Evolutionary conservation across 768 basidiomycete species (phyloP), one percentile per base, ranked within the genome.

Genomic region (Sarcodon aspratus): DNA sequence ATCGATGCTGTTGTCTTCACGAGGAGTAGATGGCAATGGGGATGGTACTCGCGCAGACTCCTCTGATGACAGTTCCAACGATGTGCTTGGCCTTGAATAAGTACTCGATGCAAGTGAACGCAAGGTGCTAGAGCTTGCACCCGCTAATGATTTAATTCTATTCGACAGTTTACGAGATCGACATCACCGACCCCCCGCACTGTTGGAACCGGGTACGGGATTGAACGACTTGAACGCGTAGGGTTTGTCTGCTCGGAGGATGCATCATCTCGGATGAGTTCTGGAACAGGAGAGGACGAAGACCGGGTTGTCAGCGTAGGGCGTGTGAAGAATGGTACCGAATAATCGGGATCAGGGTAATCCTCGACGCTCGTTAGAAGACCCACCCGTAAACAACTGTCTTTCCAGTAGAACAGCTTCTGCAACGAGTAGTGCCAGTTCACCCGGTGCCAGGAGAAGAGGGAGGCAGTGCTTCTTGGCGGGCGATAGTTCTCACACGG

Each of bases 61-160:
- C 53, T 86, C 83, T 6, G 79, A 82, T 0, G 82, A 85, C 48
- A 80, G 62, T 54, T 78, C 76, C 1, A 78, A 80, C 1, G 73
- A 75, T 17, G 76, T 66, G 57, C 84, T 87, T 34, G 76, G 65
- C 12, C 85, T 73, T 18, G 74, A 68, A 47, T 73, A 70, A 1
- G 68, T 60, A 49, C 68, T 61, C 8, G 68, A 66, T 4, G 73
- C 63, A 32, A 68, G 52, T 63, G 69, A 7, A 72, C 72, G 45
- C 74, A 66, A 38, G 73, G 57, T 55, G 35, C 52, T 54, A 36
- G 55, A 57, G 40, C 52, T 48, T 21, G 52, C 32, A 50, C 15
- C 5, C 37, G n/a, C 17, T 40, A n/a, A 18, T 40, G n/a, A n/a
- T 40, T 18, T 18, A 4, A 45, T 15, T 13, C n/a, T 27, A 6